Base-by-base conservation (phyloP, 192 early-diverging fungal species). In the Gamsiella multidivaricata region DNA sequence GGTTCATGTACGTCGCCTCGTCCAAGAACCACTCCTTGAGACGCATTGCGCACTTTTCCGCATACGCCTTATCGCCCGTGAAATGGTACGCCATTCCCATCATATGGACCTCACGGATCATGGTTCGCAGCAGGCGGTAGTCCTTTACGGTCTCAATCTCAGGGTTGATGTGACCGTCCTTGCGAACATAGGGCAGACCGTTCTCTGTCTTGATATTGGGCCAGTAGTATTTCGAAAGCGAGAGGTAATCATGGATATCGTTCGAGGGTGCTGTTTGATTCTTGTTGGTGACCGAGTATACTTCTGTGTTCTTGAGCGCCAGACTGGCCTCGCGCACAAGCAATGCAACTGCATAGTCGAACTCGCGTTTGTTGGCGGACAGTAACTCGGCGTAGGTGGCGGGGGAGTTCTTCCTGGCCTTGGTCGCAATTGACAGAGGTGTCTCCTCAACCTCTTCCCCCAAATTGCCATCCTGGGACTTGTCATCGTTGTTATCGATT, bases 151-250 rank as follows among this genome's bases (percentile, higher is more conserved):
- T 42, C n/a, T 63, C 49, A 45, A 86, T 80, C 64, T 89, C 88
- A 5, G 87, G 88, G 60, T 89, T 89, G 42, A 80, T 52, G 31
- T 81, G 58, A 5, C 85, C 87, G 62, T 86, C 85, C 14, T 25
- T 56, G 34, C 83, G 80, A n/a, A 81, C 56, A 46, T 89, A 90
- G 18, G 87, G 88, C 20, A 86, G 58, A 15, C 82, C 79, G 41
- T 70, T 26, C 5, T 39, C 39, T n/a, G 57, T 45, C 32, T 60
- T 68, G 36, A 36, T 41, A 62, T 85, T 70, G 10, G 87, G 89
- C 87, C 87, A 88, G 61, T 76, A 90, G 75, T 88, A 87, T 28
- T 83, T 71, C 10, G 86, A 85, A 31, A 89, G 79, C 11, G 87
- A 87, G 32, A 83, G 80, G 68, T 83, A 90, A 56, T 90, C 87